Base-by-base conservation (phyloP, 495 filamentous ascomycete genomes). In the Niebla homalea region DNA sequence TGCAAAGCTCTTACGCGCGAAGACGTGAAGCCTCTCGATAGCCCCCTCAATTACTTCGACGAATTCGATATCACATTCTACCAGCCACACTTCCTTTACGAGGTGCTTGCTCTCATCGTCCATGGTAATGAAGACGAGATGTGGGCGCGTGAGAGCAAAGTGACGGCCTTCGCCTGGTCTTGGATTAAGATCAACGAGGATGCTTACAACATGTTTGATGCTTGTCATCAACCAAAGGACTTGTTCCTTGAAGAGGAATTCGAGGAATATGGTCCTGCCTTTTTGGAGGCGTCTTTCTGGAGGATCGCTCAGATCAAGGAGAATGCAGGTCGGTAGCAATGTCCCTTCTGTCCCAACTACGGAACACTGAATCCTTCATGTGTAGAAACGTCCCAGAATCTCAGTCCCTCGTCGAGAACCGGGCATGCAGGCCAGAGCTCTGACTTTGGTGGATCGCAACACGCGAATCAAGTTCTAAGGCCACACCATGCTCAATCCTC, bases 31-130 rank as follows among this genome's bases (percentile, higher is more conserved):
- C 22, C 48, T 22, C 3, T 15, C 0, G 59, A 72, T 19, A 47
- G 80, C 14, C 68, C 73, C 51, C 23, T 18, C 1, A 43, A 67
- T n/a, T 78, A 72, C 45, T 80, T 73, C 49, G 76, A 80, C 53
- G 56, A 61, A 3, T 49, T 62, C 38, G 76, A 80, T 46, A 68
- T 78, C 22, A 72, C 68, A 45, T 14, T 61, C 23, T 50, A 69
- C 15, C 68, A 72, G 5, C 60, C 66, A 0, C 51, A 52, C 19
- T 79, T 79, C 49, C 63, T 79, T n/a, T 50, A 41, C 22, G 41
- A 49, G 11, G 52, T 60, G 19, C 52, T 60, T 21, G 18, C 16
- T 21, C 32, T 50, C 18, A 60, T 60, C 37, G 56, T 49, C 6
- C 5, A 21, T 0, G 40, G 35, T 20, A 60, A 60, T 26, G 19